Conservation (phyloP, 1,284 basidiomycete species). For the Tilletia indica region DNA sequence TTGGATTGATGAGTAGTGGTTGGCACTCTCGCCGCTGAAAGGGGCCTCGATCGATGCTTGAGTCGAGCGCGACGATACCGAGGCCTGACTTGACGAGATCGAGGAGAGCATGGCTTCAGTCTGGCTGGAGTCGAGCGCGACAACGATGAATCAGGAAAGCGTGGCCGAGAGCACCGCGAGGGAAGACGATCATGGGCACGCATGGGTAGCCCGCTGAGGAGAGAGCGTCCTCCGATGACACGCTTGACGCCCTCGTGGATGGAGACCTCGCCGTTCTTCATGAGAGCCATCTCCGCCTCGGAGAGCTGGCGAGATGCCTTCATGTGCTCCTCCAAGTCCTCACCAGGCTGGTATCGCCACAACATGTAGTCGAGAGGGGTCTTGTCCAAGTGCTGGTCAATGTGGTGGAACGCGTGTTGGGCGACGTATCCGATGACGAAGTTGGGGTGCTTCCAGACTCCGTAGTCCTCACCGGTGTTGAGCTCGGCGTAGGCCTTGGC, state of each 20-base stretch:
- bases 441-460: slow-evolving; percentile 56
- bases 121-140: too few relatives aligned
- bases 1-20: too few relatives aligned
- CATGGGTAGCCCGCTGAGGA: too few relatives aligned
- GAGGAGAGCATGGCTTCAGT: too few relatives aligned
- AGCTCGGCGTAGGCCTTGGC: slow-evolving; percentile 54
- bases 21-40: too few relatives aligned
- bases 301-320: slow-evolving; percentile 48
- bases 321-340: slow-evolving; percentile 56
- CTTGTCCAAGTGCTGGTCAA: slow-evolving; percentile 57
- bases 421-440: slow-evolving; percentile 56
- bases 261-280: slow-evolving; percentile 55
- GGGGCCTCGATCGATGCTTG: too few relatives aligned
- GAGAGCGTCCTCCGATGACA: slow-evolving; percentile 53
- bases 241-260: slow-evolving; percentile 55
- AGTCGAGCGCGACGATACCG: too few relatives aligned
- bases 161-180: too few relatives aligned
- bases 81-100: too few relatives aligned
- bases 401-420: slow-evolving; percentile 57
- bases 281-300: slow-evolving; percentile 45
- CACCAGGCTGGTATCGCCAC: slow-evolving; percentile 57
- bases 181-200: too few relatives aligned
- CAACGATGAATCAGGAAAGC: too few relatives aligned
- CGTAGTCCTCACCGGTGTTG: slow-evolving; percentile 55
- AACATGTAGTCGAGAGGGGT: slow-evolving; percentile 57